Evolutionary conservation across 371 early-diverging fungal species (phyloP).

Genomic region (Zancudomyces culisetae): DNA sequence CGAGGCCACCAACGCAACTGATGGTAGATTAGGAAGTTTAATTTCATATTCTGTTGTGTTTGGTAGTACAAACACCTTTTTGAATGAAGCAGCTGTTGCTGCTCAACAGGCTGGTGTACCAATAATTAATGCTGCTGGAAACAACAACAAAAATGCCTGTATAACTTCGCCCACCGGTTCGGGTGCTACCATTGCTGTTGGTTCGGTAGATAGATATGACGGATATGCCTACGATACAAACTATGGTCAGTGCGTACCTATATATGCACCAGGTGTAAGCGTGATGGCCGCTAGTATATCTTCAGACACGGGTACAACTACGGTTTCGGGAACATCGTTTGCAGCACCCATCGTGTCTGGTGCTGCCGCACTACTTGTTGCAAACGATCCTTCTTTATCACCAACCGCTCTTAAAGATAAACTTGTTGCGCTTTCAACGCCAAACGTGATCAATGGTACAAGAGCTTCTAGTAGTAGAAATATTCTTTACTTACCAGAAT

Average conservation of each 20-base stretch:
- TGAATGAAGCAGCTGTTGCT: constrained; percentile 59
- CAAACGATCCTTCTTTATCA: background rate
- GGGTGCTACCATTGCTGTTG: background rate
- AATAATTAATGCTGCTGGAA: constrained; percentile 2
- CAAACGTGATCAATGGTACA: too few relatives aligned
- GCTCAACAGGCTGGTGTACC: background rate
- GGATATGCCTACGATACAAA: constrained; percentile 80
- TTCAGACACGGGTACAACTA: constrained; percentile 30
- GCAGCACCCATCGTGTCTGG: constrained; percentile 2
- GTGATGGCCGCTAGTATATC: constrained; percentile 82
- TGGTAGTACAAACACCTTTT: constrained; percentile 46
- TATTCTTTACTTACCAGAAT: too few relatives aligned
- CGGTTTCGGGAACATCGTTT: constrained; percentile 2
- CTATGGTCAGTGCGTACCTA: constrained; percentile 79
- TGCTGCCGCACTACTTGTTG: background rate
- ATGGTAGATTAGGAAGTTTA: constrained; percentile 53
- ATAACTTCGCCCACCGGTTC: background rate
- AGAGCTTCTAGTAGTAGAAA: too few relatives aligned
- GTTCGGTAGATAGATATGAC: constrained; percentile 60
- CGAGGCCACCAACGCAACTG: constrained; percentile 21
- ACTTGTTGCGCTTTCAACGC: background rate
- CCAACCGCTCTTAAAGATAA: background rate
- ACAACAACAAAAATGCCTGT: background rate
- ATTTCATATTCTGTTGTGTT: constrained; percentile 93
- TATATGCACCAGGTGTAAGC: constrained; percentile 88